Conservation (phyloP, 2,329 filamentous ascomycete genomes). For the Diatrype stigma region DNA sequence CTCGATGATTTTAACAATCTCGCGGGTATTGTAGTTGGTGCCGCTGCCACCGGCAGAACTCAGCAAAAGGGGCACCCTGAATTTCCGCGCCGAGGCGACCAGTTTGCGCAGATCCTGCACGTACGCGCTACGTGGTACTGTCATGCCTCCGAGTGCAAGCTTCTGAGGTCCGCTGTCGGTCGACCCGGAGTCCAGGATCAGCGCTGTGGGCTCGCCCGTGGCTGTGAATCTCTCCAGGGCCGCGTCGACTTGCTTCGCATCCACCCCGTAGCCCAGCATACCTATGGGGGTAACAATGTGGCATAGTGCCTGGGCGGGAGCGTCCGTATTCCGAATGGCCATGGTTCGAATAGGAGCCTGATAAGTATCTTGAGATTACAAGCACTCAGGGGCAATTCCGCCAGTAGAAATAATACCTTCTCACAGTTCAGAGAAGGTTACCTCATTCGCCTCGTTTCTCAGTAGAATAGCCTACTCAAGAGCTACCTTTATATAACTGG, state of each 20-base stretch:
- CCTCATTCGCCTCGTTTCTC: not conserved
- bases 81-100: constrained; percentile 28
- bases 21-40: constrained; percentile 36
- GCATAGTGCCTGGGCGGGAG: constrained; percentile 21
- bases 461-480: no score
- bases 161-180: constrained; percentile 35
- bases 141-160: constrained; percentile 36
- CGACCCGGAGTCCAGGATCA: constrained; percentile 31
- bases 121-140: constrained; percentile 35
- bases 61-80: constrained; percentile 36
- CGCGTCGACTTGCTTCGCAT: constrained; percentile 23
- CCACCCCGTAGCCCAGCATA: constrained; percentile 47
- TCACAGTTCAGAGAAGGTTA: not conserved
- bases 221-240: constrained; percentile 23
- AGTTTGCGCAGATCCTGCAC: constrained; percentile 37
- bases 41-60: constrained; percentile 45
- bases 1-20: constrained; percentile 35
- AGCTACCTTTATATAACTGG: no score
- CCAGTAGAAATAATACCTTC: not conserved
- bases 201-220: constrained; percentile 25
- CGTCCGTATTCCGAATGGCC: not conserved
- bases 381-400: not conserved
- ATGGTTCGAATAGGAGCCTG: not conserved
- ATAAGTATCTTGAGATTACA: not conserved
- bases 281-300: constrained; percentile 43